Evolutionary conservation across 345 rosid species (phyloP), one percentile per base, ranked within the genome.

Genomic region (Bruguiera sexangula): DNA sequence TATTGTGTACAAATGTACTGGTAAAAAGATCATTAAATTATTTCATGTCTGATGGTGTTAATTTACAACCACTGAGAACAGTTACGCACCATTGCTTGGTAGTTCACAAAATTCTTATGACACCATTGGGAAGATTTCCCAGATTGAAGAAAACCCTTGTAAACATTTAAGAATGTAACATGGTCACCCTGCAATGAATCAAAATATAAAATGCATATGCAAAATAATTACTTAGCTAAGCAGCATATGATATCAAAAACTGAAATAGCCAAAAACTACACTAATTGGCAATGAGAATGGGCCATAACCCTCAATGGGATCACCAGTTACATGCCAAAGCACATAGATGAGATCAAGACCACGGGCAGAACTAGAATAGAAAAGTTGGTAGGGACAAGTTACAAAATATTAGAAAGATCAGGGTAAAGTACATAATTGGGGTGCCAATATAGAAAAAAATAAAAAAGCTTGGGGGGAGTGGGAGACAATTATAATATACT

Each of bases 131-230:
- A 79, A 61, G 97, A 86, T 81, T 85, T 87, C 62, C 93, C 84
- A 54, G 97, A 91, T 70, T 86, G 87, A n/a, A 89, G 87, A 80
- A 87, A 94, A 76, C 96, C 98, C 81, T 87, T 85, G 87, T 88
- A 91, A 68, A 94, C 82, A 78, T 94, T 94, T 43, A 94, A 79
- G 82, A 89, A 94, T 21, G 97, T 86, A 58, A 94, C 88, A 81
- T 89, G 92, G 76, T 94, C 98, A 26, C 98, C 98, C 98, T 94
- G 88, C 75, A 83, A 69, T 59, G 37, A 16, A 65, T 60, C 53
- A 34, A 71, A 10, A 72, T 50, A 60, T 26, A 52, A 32, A 62
- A 52, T 27, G 11, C 20, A 2, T 56, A 27, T 5, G 16, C 16
- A 36, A 20, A 65, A 36, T 27, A 50, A 24, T 51, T 26, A 43